These are phyloP conservation scores for Leishmania lainsoni DNA, from an alignment of 208 protist genomes.

Conservation along the genomic window DNA sequence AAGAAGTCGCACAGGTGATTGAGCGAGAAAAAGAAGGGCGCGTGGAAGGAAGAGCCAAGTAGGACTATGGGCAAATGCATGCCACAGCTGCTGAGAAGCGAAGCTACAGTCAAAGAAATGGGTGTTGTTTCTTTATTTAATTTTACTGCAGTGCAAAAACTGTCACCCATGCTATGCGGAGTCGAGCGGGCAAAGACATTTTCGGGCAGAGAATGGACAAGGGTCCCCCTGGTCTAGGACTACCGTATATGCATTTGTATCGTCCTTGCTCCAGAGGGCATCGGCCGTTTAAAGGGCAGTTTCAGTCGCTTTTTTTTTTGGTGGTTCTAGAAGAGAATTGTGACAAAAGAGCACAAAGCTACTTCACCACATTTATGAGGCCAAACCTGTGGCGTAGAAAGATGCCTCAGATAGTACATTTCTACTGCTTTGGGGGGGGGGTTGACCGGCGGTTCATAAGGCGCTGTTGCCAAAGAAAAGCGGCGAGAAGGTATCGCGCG, in stretches of 20 bases:
- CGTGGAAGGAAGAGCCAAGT: not conserved
- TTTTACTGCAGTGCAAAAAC: not conserved
- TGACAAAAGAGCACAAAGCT: not conserved
- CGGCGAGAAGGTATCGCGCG: not conserved
- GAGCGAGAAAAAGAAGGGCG: not conserved
- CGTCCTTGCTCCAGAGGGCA: fast-evolving
- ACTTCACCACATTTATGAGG: not conserved
- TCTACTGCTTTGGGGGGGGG: not conserved
- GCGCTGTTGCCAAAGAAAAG: not conserved
- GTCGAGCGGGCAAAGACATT: not conserved
- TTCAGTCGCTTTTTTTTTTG: not conserved
- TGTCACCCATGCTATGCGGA: not conserved
- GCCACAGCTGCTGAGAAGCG: not conserved
- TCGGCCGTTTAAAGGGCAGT: not conserved
- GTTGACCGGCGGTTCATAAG: not conserved
- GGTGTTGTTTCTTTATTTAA: not conserved
- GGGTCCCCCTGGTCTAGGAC: not conserved
- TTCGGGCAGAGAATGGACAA: not conserved
- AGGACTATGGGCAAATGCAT: not conserved
- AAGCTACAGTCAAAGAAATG: not conserved
- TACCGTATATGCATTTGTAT: not conserved
- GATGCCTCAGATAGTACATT: not conserved
- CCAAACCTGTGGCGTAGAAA: not conserved
- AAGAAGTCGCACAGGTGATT: not conserved
- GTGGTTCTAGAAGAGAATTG: not conserved